These are phyloP conservation scores for Taiwanofungus camphoratus DNA, from an alignment of 1,284 basidiomycete genomes.

Conservation along the genomic window DNA sequence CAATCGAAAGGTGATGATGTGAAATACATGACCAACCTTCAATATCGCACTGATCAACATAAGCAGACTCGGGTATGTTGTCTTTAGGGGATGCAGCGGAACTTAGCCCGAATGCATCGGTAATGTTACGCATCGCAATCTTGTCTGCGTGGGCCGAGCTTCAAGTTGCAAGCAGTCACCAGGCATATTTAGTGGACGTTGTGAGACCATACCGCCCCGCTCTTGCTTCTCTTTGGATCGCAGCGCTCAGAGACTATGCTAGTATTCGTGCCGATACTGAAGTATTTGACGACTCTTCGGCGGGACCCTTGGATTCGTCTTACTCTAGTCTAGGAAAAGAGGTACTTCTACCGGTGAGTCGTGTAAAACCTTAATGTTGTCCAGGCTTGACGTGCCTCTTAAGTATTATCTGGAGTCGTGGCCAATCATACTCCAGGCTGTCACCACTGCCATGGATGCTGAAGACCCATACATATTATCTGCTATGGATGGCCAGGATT, in stretches of 20 bases:
- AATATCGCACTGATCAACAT: neutral
- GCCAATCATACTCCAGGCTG: slow-evolving; percentile 82
- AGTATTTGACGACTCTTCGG: slow-evolving; percentile 58
- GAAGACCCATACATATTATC: slow-evolving; percentile 65
- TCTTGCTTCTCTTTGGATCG: slow-evolving; percentile 85
- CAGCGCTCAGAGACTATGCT: slow-evolving; percentile 87
- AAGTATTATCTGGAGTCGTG: slow-evolving; percentile 90
- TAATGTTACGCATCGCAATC: slow-evolving; percentile 92
- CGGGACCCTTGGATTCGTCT: slow-evolving; percentile 72
- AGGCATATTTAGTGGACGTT: slow-evolving; percentile 77
- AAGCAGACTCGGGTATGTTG: slow-evolving; percentile 73
- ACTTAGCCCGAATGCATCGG: slow-evolving; percentile 88
- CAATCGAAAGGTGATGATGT: slow-evolving; percentile 71
- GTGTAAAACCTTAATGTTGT: too few species aligned
- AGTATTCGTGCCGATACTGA: slow-evolving; percentile 88
- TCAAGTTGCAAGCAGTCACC: slow-evolving; percentile 71
- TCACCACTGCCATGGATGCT: slow-evolving; percentile 74
- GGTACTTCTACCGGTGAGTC: slow-evolving; percentile 79
- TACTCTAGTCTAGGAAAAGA: slow-evolving; percentile 88
- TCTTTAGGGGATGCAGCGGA: slow-evolving; percentile 85
- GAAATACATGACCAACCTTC: neutral
- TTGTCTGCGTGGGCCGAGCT: slow-evolving; percentile 96
- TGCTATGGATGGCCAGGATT: slow-evolving; percentile 77
- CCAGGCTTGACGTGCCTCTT: too few species aligned
- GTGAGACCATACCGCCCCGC: slow-evolving; percentile 76